phyloP scores from a whole-genome alignment of 768 basidiomycete genomes.

The Termitomyces sp. region DNA sequence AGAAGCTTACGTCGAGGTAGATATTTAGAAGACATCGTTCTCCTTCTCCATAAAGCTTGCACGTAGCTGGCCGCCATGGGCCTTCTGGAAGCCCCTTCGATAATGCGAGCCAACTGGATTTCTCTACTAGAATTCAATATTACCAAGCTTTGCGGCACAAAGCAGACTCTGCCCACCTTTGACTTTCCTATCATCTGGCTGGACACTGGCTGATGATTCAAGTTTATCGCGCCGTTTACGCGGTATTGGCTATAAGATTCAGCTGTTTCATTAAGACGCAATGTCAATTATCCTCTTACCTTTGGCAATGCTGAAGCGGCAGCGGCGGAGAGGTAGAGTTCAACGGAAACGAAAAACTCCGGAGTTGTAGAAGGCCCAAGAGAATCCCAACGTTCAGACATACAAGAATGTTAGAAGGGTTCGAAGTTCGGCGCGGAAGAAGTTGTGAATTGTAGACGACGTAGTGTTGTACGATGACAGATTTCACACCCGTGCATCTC shows the following conservation, averaged over 20 bases:
- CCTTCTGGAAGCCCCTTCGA: slow-evolving; percentile 45
- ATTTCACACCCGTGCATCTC: neutral
- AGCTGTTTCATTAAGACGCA: neutral
- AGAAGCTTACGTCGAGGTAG: slow-evolving; percentile 62
- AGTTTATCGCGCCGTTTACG: slow-evolving; percentile 58
- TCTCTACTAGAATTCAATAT: slow-evolving; percentile 42
- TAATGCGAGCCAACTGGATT: slow-evolving; percentile 67
- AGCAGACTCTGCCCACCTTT: slow-evolving; percentile 43
- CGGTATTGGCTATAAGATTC: slow-evolving; percentile 32
- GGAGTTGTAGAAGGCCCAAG: slow-evolving; percentile 16
- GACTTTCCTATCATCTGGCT: slow-evolving; percentile 45
- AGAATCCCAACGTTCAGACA: slow-evolving; percentile 32
- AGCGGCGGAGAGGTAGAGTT: slow-evolving; percentile 57
- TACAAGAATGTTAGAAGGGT: slow-evolving; percentile 7
- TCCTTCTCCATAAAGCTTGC: slow-evolving; percentile 66
- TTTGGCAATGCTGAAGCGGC: slow-evolving; percentile 52
- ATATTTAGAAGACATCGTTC: slow-evolving; percentile 66
- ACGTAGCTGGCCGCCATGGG: slow-evolving; percentile 72
- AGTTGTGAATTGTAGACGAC: neutral
- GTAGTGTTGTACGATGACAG: neutral
- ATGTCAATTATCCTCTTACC: slow-evolving; percentile 31
- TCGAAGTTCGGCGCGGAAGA: neutral
- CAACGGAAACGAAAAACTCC: slow-evolving; percentile 61
- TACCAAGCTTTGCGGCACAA: neutral
- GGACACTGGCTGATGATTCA: slow-evolving; percentile 29